Percentiles rank a stretch among this genome's conserved stretches.
phyloP scores from a whole-genome alignment of 176 grass and related monocot genomes.

The Raddia distichophylla region DNA sequence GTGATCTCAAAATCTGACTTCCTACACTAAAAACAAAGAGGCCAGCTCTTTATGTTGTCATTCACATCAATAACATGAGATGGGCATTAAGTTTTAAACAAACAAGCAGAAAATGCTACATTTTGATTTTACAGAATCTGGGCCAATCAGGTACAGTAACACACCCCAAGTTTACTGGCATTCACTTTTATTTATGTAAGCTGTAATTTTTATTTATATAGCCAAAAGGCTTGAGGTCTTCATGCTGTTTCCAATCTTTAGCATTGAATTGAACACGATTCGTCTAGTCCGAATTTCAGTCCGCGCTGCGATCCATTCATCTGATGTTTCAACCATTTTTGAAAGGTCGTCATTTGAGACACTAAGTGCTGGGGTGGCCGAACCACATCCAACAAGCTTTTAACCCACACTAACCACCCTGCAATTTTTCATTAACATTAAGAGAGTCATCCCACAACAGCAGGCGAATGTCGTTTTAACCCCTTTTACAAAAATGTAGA shows the following conservation, averaged over 20 bases:
- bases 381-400: constrained; percentile 82
- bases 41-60: background rate
- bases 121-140: background rate
- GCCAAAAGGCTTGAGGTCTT: background rate
- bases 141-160: background rate
- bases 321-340: constrained; percentile 86
- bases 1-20: background rate
- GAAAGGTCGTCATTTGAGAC: constrained; percentile 90
- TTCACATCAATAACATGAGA: background rate
- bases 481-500: background rate
- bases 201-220: background rate
- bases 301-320: constrained; percentile 94
- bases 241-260: background rate
- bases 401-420: constrained; percentile 75
- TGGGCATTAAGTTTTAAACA: background rate
- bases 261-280: constrained; percentile 28
- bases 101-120: background rate
- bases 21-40: background rate
- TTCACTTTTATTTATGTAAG: background rate
- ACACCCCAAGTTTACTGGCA: background rate
- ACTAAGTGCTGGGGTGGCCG: constrained; percentile 60
- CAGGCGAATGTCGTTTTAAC: background rate
- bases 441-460: background rate
- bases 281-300: constrained; percentile 87
- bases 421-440: constrained; percentile 44